A percentile compares a stretch with the other conserved stretches of the same genome.
Conservation (phyloP, 2,329 filamentous ascomycete species). For the Fusarium odoratissimum region DNA sequence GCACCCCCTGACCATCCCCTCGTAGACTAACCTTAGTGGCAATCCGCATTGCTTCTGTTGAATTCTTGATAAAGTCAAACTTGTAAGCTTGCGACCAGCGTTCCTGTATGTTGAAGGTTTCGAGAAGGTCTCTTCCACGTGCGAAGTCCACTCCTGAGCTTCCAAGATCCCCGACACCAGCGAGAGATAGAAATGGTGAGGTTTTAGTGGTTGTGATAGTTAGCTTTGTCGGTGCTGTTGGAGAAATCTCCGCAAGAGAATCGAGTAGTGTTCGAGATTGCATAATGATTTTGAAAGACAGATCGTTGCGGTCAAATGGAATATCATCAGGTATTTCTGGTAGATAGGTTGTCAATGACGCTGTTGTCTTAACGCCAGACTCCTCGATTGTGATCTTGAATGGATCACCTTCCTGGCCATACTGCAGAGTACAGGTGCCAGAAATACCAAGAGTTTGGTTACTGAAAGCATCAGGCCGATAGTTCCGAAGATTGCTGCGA, state of each 20-base stretch:
- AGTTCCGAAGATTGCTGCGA: slow-evolving; percentile 70
- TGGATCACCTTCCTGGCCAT: slow-evolving; percentile 78
- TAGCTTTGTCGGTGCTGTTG: slow-evolving; percentile 78
- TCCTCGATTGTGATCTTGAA: slow-evolving; percentile 90
- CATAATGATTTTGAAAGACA: slow-evolving; percentile 96
- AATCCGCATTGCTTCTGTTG: slow-evolving; percentile 90
- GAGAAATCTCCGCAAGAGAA: slow-evolving; percentile 75
- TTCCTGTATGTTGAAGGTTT: slow-evolving; percentile 75
- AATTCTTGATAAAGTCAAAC: slow-evolving; percentile 86
- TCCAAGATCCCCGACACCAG: slow-evolving; percentile 68
- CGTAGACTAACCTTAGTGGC: slow-evolving; percentile 93
- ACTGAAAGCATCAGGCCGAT: slow-evolving; percentile 80
- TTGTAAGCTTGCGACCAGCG: slow-evolving; percentile 80
- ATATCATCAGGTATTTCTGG: slow-evolving; percentile 82
- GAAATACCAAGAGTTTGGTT: slow-evolving; percentile 84
- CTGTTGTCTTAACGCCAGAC: slow-evolving; percentile 86
- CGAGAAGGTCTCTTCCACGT: slow-evolving; percentile 73
- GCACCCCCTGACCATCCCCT: slow-evolving; percentile 86
- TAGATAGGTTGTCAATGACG: slow-evolving; percentile 89
- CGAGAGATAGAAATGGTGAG: slow-evolving; percentile 80
- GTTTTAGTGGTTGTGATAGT: slow-evolving; percentile 73
- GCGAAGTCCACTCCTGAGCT: slow-evolving; percentile 75
- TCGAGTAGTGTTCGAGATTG: slow-evolving; percentile 79
- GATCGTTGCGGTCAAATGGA: slow-evolving; percentile 82
- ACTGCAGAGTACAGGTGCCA: slow-evolving; percentile 87